Evolutionary conservation across 139 green algal species (phyloP).

Genomic region (Deuterostichococcus epilithicus): DNA sequence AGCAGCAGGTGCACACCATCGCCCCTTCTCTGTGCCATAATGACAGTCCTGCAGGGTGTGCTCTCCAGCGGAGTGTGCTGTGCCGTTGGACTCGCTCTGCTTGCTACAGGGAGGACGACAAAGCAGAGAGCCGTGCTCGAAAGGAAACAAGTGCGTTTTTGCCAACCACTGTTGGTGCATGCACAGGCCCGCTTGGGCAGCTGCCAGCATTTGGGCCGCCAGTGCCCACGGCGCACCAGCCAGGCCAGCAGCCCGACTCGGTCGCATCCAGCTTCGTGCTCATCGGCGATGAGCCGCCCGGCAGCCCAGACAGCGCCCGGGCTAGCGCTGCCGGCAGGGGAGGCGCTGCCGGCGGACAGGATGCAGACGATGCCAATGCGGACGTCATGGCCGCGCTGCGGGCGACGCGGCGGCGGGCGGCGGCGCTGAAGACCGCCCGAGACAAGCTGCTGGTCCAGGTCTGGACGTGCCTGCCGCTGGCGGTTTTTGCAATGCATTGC

Average conservation of each 20-base stretch:
- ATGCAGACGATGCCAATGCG: slow-evolving; percentile 1
- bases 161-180: too few species aligned
- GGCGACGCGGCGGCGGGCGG: slow-evolving; percentile 27
- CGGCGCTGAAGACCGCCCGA: slow-evolving; percentile 42
- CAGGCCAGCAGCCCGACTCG: slow-evolving; percentile 6
- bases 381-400: slow-evolving; percentile 7
- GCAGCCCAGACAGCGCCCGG: background rate
- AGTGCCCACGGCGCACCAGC: background rate
- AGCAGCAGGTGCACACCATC: too few species aligned
- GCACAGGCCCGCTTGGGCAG: too few species aligned
- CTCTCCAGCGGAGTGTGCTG: too few species aligned
- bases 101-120: too few species aligned
- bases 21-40: too few species aligned
- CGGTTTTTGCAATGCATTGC: background rate
- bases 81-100: too few species aligned
- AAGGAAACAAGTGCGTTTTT: too few species aligned
- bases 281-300: background rate
- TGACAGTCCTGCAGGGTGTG: too few species aligned
- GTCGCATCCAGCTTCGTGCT: background rate
- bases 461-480: background rate
- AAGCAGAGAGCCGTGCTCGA: too few species aligned
- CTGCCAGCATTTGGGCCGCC: background rate
- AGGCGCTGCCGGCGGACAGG: slow-evolving; percentile 5
- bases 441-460: slow-evolving; percentile 42
- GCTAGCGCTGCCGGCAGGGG: background rate